Evolutionary conservation across 352 stramenopile genomes (phyloP), one percentile per base, ranked within the genome.

Genomic region (Globisporangium camurandrum): DNA sequence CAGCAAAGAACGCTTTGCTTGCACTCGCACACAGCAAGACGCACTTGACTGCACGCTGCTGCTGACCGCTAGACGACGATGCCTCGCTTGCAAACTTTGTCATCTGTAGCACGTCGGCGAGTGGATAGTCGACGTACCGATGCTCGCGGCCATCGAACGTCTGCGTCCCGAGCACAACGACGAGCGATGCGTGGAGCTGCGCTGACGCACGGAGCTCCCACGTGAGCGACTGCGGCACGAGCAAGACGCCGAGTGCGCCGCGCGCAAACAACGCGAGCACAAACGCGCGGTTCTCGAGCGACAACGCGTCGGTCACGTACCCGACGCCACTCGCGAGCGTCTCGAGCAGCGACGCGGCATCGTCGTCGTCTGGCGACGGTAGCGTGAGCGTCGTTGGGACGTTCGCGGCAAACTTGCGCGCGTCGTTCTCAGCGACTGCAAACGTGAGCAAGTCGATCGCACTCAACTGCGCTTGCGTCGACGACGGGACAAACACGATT

Each of bases 371-470:
- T 28, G 88, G 74, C 7, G 93, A 56, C 2, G 77, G 75, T 27
- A 90, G 54, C 4, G 69, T 48, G 10, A 77, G 49, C 7, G 62
- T 59, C 16, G 71, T 66, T 10, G 40, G 40, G 4, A 70, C 57
- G 7, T 63, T 52, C 27, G 45, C 51, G 0, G 84, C 69, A 56
- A 94, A 93, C 39, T 84, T 82, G 14, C 72, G 57, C 1, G 84
- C 41, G 28, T 90, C 75, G 26, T 93, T 92, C 31, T 94, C 81
- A 27, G 79, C 94, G 27, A 95, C 56, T 0, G 88, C 87, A 77
- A 98, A 99, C 19, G 95, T 98, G 61, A 99, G 96, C 39, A 99
- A 59, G 70, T 99, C 97, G 62, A 99, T 99, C 4, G 97, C 96
- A 14, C 91, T 99, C 20, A 99, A 72, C 65, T 99, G 95, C 24